A percentile compares a stretch with the other conserved stretches of the same genome.
Conservation (phyloP, 257 asterid species). For the Gentiana straminea region DNA sequence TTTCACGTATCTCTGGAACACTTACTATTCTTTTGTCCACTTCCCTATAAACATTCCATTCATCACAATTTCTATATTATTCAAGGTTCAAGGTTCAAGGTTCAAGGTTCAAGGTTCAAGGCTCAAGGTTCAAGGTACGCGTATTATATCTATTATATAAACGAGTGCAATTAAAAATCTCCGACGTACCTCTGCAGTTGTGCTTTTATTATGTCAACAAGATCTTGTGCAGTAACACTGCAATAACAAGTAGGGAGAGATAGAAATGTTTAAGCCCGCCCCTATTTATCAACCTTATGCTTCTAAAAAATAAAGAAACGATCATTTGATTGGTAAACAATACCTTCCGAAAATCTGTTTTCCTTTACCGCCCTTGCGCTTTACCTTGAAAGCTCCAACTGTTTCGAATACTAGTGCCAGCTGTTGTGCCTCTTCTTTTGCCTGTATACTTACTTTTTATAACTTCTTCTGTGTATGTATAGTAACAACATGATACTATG, state of each 20-base stretch:
- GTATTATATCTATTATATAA: no score
- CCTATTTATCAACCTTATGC: no score
- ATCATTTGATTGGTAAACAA: slow-evolving; percentile 10
- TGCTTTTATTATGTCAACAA: slow-evolving; percentile 91
- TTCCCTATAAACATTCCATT: slow-evolving; percentile 35
- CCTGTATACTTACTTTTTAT: slow-evolving; percentile 28
- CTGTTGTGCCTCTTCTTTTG: slow-evolving; percentile 89
- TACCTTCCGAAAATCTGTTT: slow-evolving; percentile 90
- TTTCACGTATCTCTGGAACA: slow-evolving; percentile 95
- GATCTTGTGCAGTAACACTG: slow-evolving; percentile 97
- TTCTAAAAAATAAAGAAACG: background rate
- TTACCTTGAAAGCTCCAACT: slow-evolving; percentile 97
- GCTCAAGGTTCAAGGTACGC: no score
- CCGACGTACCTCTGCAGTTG: slow-evolving; percentile 75
- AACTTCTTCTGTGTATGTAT: no score
- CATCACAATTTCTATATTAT: no score
- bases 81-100: no score
- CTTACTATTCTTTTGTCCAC: slow-evolving; percentile 79
- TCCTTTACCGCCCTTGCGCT: slow-evolving; percentile 96
- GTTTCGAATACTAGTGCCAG: slow-evolving; percentile 83
- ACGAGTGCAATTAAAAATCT: no score
- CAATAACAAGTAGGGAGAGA: slow-evolving; percentile 4
- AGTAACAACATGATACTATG: no score
- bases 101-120: no score
- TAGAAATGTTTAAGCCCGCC: background rate